These are phyloP conservation scores for Lentinula raphanica DNA, from an alignment of 768 basidiomycete species.

Conservation along the genomic window DNA sequence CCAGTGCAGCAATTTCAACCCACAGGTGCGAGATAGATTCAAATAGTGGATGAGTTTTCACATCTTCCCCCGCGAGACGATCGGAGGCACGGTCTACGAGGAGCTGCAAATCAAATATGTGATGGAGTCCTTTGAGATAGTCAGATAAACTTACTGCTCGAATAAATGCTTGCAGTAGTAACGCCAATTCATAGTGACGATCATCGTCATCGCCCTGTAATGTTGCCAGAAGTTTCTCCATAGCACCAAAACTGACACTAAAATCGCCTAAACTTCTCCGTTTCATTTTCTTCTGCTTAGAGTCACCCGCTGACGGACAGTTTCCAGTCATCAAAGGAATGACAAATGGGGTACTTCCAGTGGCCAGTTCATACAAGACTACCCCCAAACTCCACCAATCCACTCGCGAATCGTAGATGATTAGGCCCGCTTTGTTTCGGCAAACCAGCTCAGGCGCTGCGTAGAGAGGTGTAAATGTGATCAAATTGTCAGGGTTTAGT, in stretches of 20 bases:
- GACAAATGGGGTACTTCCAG: conserved; percentile 21
- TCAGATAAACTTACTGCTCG: conserved; percentile 16
- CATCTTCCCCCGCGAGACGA: conserved; percentile 22
- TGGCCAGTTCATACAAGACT: conserved; percentile 26
- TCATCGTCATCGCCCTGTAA: not conserved
- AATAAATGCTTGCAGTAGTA: conserved; percentile 17
- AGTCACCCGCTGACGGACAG: not conserved
- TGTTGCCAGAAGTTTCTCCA: conserved; percentile 14
- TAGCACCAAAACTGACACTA: conserved; percentile 18
- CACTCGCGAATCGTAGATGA: conserved; percentile 26
- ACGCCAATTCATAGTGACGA: conserved; percentile 6
- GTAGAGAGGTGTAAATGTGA: conserved; percentile 30
- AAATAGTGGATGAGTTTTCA: conserved; percentile 25
- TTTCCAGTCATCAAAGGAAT: not conserved
- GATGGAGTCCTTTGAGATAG: not conserved
- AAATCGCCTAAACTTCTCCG: conserved; percentile 17
- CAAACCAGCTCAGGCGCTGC: conserved; percentile 30
- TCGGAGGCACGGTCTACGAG: conserved; percentile 20
- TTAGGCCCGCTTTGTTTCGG: conserved; percentile 17
- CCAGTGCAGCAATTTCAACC: conserved; percentile 26
- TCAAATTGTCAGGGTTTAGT: conserved; percentile 17
- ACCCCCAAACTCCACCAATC: conserved; percentile 36
- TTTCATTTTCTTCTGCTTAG: not conserved
- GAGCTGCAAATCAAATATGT: conserved; percentile 15
- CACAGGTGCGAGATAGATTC: conserved; percentile 20